Evolutionary conservation across 345 rosid species (phyloP), one percentile per base, ranked within the genome.

Genomic region (Arabis hirsuta): DNA sequence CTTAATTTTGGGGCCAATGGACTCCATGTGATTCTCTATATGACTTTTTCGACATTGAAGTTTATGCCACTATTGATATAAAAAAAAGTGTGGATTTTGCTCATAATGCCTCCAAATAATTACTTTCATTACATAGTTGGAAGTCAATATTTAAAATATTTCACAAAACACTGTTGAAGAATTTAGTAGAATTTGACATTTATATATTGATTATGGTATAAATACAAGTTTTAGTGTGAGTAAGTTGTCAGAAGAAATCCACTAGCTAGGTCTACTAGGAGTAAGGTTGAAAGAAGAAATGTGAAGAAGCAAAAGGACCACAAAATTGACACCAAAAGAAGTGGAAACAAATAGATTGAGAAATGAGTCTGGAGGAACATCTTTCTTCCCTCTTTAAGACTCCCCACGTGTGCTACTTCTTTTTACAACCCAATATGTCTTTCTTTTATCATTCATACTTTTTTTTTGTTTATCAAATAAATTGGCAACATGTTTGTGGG

Each of bases 311-410:
- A 34, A 41, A 44, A 74, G 73, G 78, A 74, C 78, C 78, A 74
- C 78, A 74, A 67, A 38, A 14, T 2, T 65, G 41, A 44, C 41
- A 57, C 72, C 66, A 65, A 66, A 67, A 67, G 42, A 43, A 61
- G 44, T 2, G 39, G 62, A 74, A 67, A 61, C 73, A 53, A 65
- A 4, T 4, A 67, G 79, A 75, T 67, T 75, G 79, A 60, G 63
- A 67, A 44, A 44, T 44, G 73, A 52, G 20, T 48, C n/a, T 50
- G 11, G 50, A 53, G 38, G 48, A 53, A 61, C 69, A 74, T 75
- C 50, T 75, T 75, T 61, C 57, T 53, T 45, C 55, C 64, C 29
- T 53, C 69, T 75, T 68, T 68, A 75, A 75, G 73, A n/a, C 53
- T 45, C 53, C 64, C 58, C 65, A 69, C 59, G 70, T 75, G 79